Percentiles rank a stretch among this genome's conserved stretches.
Evolutionary conservation across 2,329 filamentous ascomycete genomes (phyloP).

Genomic region (Talaromyces marneffei): DNA sequence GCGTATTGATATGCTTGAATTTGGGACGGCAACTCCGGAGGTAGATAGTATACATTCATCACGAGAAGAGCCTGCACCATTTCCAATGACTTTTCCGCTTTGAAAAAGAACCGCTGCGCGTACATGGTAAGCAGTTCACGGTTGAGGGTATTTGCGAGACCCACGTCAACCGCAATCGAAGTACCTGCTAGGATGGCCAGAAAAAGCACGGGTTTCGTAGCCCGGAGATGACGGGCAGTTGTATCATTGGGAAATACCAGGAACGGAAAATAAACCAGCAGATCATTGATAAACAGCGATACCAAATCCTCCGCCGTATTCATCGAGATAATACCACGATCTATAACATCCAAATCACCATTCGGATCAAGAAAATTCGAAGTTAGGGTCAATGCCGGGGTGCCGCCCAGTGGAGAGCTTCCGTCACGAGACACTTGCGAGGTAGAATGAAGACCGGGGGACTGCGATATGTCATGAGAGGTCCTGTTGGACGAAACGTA

Average conservation of each 20-base stretch:
- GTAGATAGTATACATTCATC: conserved; percentile 47
- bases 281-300: conserved; percentile 27
- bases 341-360: conserved; percentile 25
- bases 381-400: conserved; percentile 19
- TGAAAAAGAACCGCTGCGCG: conserved; percentile 44
- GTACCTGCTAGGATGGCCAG: conserved; percentile 64
- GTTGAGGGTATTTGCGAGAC: conserved; percentile 41
- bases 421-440: conserved; percentile 19
- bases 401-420: conserved; percentile 16
- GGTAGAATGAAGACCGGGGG: conserved; percentile 20
- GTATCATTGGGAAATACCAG: conserved; percentile 25
- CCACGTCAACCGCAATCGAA: conserved; percentile 49
- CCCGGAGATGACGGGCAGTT: conserved; percentile 27
- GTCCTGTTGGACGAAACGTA: neutral
- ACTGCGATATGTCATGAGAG: conserved; percentile 16
- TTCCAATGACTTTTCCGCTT: conserved; percentile 48
- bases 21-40: conserved; percentile 43
- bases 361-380: conserved; percentile 19
- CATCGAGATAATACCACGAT: conserved; percentile 28
- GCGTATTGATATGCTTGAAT: conserved; percentile 50
- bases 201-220: conserved; percentile 59
- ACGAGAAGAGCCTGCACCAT: conserved; percentile 47
- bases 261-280: conserved; percentile 27
- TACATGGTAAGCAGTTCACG: conserved; percentile 46
- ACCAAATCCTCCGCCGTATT: conserved; percentile 29